Evolutionary conservation across 176 grass and related monocot species (phyloP).

Genomic region (Musa itinerans): DNA sequence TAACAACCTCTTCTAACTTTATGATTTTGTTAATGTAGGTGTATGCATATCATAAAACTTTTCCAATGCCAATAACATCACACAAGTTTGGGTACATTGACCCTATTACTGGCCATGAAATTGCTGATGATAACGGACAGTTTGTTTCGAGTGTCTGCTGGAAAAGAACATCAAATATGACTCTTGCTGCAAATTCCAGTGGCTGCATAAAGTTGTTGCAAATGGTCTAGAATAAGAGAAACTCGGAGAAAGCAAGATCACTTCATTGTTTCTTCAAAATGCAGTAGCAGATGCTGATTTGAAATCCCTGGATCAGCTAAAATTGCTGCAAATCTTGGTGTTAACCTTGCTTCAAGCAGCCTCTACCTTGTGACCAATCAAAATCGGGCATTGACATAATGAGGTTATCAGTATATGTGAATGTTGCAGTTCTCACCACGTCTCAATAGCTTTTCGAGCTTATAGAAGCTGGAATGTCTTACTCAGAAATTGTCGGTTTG

Average conservation of each 20-base stretch:
- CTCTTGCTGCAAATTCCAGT: conserved; percentile 75
- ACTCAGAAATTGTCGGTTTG: too few species aligned
- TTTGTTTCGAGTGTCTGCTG: conserved; percentile 95
- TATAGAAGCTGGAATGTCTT: too few species aligned
- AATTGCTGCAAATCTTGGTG: conserved; percentile 1
- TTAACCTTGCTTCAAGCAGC: background rate
- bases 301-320: background rate
- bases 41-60: conserved; percentile 80
- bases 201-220: conserved; percentile 92
- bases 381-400: background rate
- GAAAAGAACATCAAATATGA: conserved; percentile 84
- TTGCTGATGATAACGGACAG: conserved; percentile 51
- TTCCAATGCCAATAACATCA: conserved; percentile 93
- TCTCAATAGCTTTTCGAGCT: too few species aligned
- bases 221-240: conserved; percentile 44
- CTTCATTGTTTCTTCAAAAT: background rate
- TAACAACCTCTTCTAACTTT: background rate
- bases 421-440: too few species aligned
- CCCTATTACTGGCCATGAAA: conserved; percentile 84
- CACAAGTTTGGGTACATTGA: conserved; percentile 82
- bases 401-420: background rate
- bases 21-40: conserved; percentile 41
- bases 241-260: background rate
- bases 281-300: background rate
- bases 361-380: background rate